Evolutionary conservation across 768 basidiomycete genomes (phyloP), one percentile per base, ranked within the genome.

Genomic region (Tulasnella sp.): DNA sequence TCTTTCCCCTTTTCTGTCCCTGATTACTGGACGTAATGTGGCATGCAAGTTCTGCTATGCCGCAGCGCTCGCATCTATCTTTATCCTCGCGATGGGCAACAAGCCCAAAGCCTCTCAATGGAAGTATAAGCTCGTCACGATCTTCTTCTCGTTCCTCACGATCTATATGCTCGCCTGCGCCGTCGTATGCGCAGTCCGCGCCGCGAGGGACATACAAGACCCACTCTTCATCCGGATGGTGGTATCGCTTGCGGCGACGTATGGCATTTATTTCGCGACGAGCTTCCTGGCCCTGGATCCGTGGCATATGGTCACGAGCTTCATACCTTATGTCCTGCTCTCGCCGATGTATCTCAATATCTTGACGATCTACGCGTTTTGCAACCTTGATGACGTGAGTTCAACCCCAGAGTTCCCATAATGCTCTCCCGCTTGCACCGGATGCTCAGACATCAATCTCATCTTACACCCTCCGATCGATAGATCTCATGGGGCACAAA

Each of bases 401-500:
- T 61, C 43, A 27, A 49, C 29, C 38, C 60, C 30, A 11, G 11
- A 15, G 9, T 30, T 12, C 25, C 51, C 10, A 17, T 29, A 5
- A 15, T 25, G 29, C 15, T 30, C 34, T 27, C 19, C 30, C 55
- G n/a, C 27, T 19, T 52, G 57, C 19, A 64, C 27, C 59, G 62
- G n/a, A 65, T 51, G 29, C 21, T 60, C 15, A 22, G 44, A n/a
- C n/a, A n/a, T 22, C 19, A 38, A 38, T 45, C 52, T n/a, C 15
- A 50, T n/a, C n/a, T 25, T 38, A 56, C 56, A 44, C 30, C 49
- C 48, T 19, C 42, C 21, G 29, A 5, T 44, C 41, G 22, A 46
- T 66, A 87, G 85, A 88, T 89, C 44, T 89, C 89, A 24, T 90
- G 92, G 92, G 92, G 92, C 4, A 97, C 92, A n/a, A 97, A 97